Evolutionary conservation across 768 basidiomycete species (phyloP).

Genomic region (Pholiota conissans): DNA sequence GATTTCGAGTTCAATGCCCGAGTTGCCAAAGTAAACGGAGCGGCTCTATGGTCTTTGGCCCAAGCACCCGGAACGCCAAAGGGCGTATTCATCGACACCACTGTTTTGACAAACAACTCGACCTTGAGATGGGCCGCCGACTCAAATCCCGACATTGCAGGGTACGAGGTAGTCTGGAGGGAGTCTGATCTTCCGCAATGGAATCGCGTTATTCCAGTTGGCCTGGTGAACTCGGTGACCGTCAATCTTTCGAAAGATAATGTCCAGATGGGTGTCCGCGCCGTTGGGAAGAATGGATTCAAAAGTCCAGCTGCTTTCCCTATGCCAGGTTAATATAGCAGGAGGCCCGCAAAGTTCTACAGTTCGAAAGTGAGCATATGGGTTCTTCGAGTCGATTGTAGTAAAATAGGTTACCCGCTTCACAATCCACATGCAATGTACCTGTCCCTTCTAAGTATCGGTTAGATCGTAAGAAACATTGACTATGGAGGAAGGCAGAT

Average conservation of each 20-base stretch:
- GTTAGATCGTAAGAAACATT: not conserved
- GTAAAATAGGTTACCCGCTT: not conserved
- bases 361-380: no score
- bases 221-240: constrained; percentile 38
- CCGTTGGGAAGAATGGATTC: constrained; percentile 52
- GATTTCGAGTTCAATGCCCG: constrained; percentile 52
- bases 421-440: not conserved
- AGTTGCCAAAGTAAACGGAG: constrained; percentile 52
- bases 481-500: not conserved
- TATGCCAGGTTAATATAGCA: constrained; percentile 7
- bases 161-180: constrained; percentile 55
- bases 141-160: constrained; percentile 32
- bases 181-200: constrained; percentile 46
- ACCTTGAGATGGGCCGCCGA: constrained; percentile 48
- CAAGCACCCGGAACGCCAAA: constrained; percentile 55
- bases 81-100: constrained; percentile 44
- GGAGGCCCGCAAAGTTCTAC: no score
- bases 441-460: not conserved
- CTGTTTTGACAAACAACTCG: constrained; percentile 52
- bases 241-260: constrained; percentile 51
- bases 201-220: constrained; percentile 51
- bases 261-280: constrained; percentile 47
- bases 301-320: constrained; percentile 51
- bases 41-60: constrained; percentile 55
- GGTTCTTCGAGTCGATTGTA: not conserved